phyloP scores from a whole-genome alignment of 129 eudicot species.

The Calendula officinalis region DNA sequence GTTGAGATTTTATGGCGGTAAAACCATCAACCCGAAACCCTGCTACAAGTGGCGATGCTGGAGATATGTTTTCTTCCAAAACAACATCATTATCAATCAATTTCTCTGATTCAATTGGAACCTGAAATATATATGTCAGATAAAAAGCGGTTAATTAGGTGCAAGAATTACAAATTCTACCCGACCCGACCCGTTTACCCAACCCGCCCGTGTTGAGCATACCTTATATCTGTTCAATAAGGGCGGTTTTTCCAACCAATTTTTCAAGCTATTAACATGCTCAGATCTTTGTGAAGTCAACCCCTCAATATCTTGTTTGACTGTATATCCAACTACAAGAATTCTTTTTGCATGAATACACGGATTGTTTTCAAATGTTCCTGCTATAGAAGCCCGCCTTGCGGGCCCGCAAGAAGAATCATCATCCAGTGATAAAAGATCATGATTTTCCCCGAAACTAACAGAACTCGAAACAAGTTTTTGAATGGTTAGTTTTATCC shows the following conservation, averaged over 20 bases:
- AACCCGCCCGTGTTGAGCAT: background rate
- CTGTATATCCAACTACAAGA: conserved; percentile 55
- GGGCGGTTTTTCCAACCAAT: conserved; percentile 80
- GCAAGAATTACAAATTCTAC: no score
- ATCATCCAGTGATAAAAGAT: conserved; percentile 71
- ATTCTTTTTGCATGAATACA: conserved; percentile 84
- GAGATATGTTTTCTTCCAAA: conserved; percentile 61
- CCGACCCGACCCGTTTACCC: background rate
- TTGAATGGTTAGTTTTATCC: conserved; percentile 72
- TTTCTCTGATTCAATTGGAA: conserved; percentile 76
- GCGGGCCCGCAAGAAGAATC: conserved; percentile 45
- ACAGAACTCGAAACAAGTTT: conserved; percentile 66
- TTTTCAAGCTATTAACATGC: conserved; percentile 46
- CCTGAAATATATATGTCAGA: conserved; percentile 40
- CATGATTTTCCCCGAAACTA: conserved; percentile 50
- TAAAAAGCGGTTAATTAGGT: no score
- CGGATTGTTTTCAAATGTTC: conserved; percentile 57
- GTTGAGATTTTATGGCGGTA: conserved; percentile 68
- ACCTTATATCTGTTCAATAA: conserved; percentile 79
- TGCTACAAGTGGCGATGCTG: conserved; percentile 73
- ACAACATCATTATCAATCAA: conserved; percentile 64
- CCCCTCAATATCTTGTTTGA: conserved; percentile 44
- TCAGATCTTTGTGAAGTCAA: conserved; percentile 50
- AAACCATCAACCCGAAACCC: conserved; percentile 90
- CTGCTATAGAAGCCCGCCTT: conserved; percentile 72